These are phyloP conservation scores for Ceratocystis diversiconidia DNA, from an alignment of 2,329 filamentous ascomycete genomes.

Conservation along the genomic window DNA sequence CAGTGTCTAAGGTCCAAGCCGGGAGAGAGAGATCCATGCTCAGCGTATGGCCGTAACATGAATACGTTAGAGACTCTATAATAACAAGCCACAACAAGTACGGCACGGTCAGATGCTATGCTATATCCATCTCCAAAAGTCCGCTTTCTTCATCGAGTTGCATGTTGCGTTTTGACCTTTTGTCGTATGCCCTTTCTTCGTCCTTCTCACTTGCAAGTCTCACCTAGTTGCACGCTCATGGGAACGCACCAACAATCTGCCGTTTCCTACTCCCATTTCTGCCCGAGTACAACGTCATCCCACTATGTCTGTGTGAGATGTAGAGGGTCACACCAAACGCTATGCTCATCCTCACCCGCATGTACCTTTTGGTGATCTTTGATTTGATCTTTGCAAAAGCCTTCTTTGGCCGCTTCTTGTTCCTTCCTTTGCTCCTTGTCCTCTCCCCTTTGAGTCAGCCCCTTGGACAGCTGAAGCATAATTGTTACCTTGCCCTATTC, in stretches of 20 bases:
- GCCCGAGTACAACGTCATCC: not conserved
- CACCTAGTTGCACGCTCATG: not conserved
- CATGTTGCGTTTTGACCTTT: not conserved
- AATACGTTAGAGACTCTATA: not conserved
- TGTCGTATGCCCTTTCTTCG: not conserved
- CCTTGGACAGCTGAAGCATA: not conserved
- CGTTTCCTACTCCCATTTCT: not conserved
- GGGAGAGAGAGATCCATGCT: constrained; percentile 3
- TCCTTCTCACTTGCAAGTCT: not conserved
- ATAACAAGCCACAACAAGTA: not conserved
- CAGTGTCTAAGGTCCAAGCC: not conserved
- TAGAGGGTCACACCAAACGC: not conserved
- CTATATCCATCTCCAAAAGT: not conserved
- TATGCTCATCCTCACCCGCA: not conserved
- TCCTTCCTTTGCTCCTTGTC: not conserved
- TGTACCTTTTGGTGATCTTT: not conserved
- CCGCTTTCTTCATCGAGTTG: not conserved
- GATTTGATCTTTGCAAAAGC: not conserved
- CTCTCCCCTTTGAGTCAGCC: not conserved
- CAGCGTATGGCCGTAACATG: not conserved
- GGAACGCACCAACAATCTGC: not conserved
- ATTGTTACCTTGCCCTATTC: not conserved
- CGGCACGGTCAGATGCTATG: not conserved
- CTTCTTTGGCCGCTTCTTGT: not conserved
- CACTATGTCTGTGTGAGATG: not conserved